Base-by-base conservation (phyloP, 352 stramenopile species). In the Sclerospora graminicola region DNA sequence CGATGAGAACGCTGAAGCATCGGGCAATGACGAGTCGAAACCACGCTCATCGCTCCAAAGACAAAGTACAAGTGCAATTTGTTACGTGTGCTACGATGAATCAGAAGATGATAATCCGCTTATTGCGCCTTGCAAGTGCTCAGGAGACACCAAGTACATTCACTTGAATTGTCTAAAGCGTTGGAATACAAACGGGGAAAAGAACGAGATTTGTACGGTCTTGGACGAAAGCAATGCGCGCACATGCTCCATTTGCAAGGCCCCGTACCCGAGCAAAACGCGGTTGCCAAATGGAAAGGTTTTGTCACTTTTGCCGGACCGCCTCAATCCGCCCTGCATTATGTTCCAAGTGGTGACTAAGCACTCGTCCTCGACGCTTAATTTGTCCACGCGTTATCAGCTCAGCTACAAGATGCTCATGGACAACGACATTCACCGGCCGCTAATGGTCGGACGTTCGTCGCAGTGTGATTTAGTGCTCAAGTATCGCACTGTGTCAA, bases 161-260 rank as follows among this genome's bases (percentile, higher is more conserved):
- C 91, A 97, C 43, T 69, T 97, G 7, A 94, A 97, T 53, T 97
- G 91, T 51, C 72, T 97, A 20, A 92, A 95, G 44, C 92, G 94
- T 36, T 97, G 89, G 88, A 95, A 97, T 65, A 92, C 77, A 11
- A 92, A 92, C 48, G 77, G 77, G 11, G 80, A 92, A 51, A 89
- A 89, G 64, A 89, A 92, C 37, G 77, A 92, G 52, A 89, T 92
- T 54, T 92, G 80, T 44, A 84, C 80, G 2, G 80, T 92, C 13
- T 46, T 89, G 23, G 77, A 92, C 45, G 77, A 89, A 48, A 84
- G 66, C 51, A 87, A 89, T 54, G 77, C 77, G 26, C 77, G 77
- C 45, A 89, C 75, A 18, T 92, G 80, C 57, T 87, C 72, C 13
- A 92, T 92, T 40, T 92, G 80, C 62, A 92, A 92, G 52, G 66